phyloP scores from a whole-genome alignment of 345 rosid species.

The Mallotus nudiflorus region DNA sequence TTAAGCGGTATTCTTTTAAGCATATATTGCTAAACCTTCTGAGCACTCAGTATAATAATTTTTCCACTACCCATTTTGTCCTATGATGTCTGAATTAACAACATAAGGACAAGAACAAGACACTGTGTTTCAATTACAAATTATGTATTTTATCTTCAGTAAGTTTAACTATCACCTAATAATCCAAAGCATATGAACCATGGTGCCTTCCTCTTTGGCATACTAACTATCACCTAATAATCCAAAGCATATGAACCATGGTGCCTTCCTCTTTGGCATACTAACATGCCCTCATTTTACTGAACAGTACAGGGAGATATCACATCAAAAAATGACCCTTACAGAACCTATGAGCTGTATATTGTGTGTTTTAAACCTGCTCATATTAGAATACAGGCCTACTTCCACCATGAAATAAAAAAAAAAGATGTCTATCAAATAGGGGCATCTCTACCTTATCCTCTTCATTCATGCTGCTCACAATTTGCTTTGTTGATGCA shows the following conservation, averaged over 20 bases:
- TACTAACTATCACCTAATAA: neutral
- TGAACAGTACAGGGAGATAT: neutral
- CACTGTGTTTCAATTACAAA: neutral
- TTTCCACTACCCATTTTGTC: neutral
- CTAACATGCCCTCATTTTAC: neutral
- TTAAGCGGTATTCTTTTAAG: neutral
- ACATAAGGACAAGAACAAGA: neutral
- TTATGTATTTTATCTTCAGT: neutral
- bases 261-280: neutral
- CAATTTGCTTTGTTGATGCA: conserved; percentile 65
- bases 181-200: neutral
- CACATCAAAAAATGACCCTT: neutral
- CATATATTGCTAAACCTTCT: neutral
- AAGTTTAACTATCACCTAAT: neutral
- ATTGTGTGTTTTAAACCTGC: neutral
- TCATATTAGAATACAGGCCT: neutral
- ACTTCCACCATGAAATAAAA: neutral
- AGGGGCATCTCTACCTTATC: conserved; percentile 50
- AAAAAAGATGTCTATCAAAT: neutral
- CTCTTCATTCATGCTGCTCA: conserved; percentile 67
- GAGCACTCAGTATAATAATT: neutral
- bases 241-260: neutral
- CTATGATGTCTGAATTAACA: neutral
- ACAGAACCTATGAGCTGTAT: neutral
- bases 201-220: neutral